Evolutionary conservation across 2,329 filamentous ascomycete genomes (phyloP).

Genomic region (Penicillium sp.): DNA sequence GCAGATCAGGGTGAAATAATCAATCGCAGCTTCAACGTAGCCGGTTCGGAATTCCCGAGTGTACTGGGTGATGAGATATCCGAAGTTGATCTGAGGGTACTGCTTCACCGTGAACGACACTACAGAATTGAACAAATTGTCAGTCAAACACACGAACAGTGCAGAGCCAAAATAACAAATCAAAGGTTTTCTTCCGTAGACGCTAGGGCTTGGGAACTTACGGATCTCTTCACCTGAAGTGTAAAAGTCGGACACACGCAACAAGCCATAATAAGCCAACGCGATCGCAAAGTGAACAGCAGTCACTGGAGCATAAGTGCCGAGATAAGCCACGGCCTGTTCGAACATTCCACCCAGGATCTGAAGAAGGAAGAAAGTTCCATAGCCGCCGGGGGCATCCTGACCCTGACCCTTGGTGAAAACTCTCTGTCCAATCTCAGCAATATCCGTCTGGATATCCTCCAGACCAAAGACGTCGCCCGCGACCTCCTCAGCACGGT

Average conservation of each 20-base stretch:
- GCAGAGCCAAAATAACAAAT: background rate
- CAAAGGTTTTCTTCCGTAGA: background rate
- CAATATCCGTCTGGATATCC: constrained; percentile 76
- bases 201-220: constrained; percentile 42
- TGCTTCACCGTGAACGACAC: constrained; percentile 59
- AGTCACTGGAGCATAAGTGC: constrained; percentile 87
- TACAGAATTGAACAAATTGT: constrained; percentile 24
- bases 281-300: constrained; percentile 94
- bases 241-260: constrained; percentile 82
- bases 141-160: background rate
- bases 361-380: constrained; percentile 92
- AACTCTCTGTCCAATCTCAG: constrained; percentile 86
- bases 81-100: constrained; percentile 86
- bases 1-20: constrained; percentile 90
- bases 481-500: constrained; percentile 64
- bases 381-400: constrained; percentile 78
- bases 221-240: constrained; percentile 70
- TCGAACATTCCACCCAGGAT: constrained; percentile 92
- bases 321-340: constrained; percentile 87
- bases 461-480: constrained; percentile 65
- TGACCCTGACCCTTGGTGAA: constrained; percentile 82
- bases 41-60: constrained; percentile 93
- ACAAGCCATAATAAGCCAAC: constrained; percentile 83
- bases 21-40: constrained; percentile 84
- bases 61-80: constrained; percentile 90